Evolutionary conservation across 805 yeast genomes (phyloP).

Genomic region (Saccharomycopsis sp.): DNA sequence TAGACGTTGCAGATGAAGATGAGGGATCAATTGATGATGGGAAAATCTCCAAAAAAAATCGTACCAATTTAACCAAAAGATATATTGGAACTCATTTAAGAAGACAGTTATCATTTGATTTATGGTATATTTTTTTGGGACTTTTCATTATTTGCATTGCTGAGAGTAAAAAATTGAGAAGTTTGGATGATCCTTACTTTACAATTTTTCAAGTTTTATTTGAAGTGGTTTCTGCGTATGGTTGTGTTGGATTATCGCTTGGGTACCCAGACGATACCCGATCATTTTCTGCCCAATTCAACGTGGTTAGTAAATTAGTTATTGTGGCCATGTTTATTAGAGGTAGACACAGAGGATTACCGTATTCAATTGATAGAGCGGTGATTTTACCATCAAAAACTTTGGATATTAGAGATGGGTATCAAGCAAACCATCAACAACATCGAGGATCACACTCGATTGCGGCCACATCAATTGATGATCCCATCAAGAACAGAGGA

Average conservation of each 20-base stretch:
- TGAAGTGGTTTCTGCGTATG: conserved; percentile 91
- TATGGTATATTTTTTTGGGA: conserved; percentile 88
- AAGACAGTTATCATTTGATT: conserved; percentile 83
- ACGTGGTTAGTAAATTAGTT: conserved; percentile 66
- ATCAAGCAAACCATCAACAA: conserved; percentile 39
- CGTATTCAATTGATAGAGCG: conserved; percentile 89
- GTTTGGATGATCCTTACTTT: conserved; percentile 37
- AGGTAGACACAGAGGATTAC: conserved; percentile 95
- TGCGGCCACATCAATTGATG: neutral
- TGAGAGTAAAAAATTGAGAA: conserved; percentile 55
- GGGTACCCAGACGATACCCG: conserved; percentile 65
- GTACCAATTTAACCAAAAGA: conserved; percentile 37
- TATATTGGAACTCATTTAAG: conserved; percentile 83
- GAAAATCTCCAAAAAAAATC: conserved; percentile 16
- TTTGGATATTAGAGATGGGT: conserved; percentile 48
- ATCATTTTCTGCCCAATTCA: conserved; percentile 67
- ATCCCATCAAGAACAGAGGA: neutral
- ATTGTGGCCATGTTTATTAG: conserved; percentile 85
- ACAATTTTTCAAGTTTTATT: conserved; percentile 66
- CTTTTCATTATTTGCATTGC: conserved; percentile 78
- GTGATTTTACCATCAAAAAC: conserved; percentile 71
- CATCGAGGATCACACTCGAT: neutral
- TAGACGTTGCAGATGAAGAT: conserved; percentile 8
- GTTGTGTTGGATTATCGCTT: conserved; percentile 87
- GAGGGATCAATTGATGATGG: conserved; percentile 7